Percentiles rank a stretch among this genome's conserved stretches.
phyloP scores from a whole-genome alignment of 805 yeast species.

The Maudiozyma saulgeensis region DNA sequence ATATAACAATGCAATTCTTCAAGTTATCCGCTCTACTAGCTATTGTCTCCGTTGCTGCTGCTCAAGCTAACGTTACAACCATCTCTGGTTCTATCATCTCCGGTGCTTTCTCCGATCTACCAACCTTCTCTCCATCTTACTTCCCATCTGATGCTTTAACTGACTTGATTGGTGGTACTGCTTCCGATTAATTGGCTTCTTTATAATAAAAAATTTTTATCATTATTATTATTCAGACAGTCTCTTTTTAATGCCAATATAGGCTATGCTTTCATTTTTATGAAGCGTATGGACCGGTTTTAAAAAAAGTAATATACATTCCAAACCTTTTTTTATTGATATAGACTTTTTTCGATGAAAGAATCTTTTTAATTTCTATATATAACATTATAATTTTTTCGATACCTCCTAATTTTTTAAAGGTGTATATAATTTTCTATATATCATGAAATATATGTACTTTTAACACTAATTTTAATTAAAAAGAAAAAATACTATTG shows the following conservation, averaged over 20 bases:
- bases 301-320: constrained; percentile 1
- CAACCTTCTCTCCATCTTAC: not conserved
- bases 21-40: constrained; percentile 1
- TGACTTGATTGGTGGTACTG: not conserved
- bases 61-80: constrained; percentile 2
- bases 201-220: not conserved
- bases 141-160: constrained; percentile 2
- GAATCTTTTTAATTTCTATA: not conserved
- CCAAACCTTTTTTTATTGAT: not conserved
- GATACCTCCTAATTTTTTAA: constrained; percentile 1
- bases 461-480: not conserved
- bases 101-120: constrained; percentile 1
- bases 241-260: not conserved
- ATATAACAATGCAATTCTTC: constrained; percentile 1
- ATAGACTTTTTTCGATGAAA: not conserved
- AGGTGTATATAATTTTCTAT: not conserved
- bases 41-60: constrained; percentile 3
- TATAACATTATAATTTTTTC: not conserved
- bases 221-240: not conserved
- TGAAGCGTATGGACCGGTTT: not conserved
- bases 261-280: too few species aligned
- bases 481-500: not conserved
- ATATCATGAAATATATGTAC: not conserved
- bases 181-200: not conserved
- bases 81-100: constrained; percentile 1